phyloP scores from a whole-genome alignment of 2,329 filamentous ascomycete species.

The Apiospora pterosperma region DNA sequence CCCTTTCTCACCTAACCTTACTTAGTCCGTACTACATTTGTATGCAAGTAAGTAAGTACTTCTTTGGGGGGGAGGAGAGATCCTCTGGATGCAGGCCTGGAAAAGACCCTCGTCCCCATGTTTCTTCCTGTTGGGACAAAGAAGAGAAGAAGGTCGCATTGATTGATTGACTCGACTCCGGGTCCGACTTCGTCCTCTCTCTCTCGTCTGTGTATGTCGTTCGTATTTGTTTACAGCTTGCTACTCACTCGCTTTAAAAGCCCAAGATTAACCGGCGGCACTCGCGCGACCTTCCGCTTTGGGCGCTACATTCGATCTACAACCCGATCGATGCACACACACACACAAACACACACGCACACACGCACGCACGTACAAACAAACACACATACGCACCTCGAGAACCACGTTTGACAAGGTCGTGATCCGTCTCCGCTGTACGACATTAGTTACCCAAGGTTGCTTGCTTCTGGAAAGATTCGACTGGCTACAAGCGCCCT shows the following conservation, averaged over 20 bases:
- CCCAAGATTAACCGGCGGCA: neutral
- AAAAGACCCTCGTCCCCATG: too few relatives aligned
- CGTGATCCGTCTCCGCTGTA: neutral
- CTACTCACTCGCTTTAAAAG: neutral
- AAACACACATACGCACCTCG: neutral
- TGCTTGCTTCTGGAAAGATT: neutral
- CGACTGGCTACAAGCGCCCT: neutral
- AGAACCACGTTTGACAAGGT: neutral
- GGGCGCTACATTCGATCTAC: neutral
- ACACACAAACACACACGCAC: neutral
- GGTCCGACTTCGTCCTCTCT: neutral
- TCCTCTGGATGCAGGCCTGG: too few relatives aligned
- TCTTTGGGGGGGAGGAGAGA: too few relatives aligned
- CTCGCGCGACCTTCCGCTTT: neutral
- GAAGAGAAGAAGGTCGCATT: too few relatives aligned
- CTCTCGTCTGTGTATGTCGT: neutral
- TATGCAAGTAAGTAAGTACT: too few relatives aligned
- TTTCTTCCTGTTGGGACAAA: too few relatives aligned
- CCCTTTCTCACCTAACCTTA: neutral
- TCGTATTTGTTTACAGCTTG: neutral
- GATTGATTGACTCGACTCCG: too few relatives aligned
- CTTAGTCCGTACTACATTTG: too few relatives aligned
- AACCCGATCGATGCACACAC: neutral
- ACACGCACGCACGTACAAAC: neutral
- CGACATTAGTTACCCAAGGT: neutral